Base-by-base conservation (phyloP, 2,329 filamentous ascomycete genomes). In the Zymoseptoria crescenta region DNA sequence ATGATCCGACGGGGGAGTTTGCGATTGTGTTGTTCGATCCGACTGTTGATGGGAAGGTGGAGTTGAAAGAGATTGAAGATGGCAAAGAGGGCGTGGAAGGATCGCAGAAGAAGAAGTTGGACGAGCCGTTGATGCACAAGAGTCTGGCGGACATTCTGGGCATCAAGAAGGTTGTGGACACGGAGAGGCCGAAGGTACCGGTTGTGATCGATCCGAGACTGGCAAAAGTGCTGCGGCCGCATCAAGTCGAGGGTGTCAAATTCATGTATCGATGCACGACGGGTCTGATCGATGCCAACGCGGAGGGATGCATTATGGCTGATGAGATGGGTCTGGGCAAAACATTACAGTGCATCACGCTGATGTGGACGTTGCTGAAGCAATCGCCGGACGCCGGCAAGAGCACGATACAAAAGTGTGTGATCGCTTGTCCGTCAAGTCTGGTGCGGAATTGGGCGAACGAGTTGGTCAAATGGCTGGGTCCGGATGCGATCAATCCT, bases 261-360 rank as follows among this genome's bases (percentile, higher is more conserved):
- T 99, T 99, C 74, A 86, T 99, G 80, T 99, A 97, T 75, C 84
- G 85, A 65, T 96, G 91, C 70, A 91, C 94, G 5, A 97, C 93
- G 1, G 94, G 94, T n/a, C 82, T 97, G 81, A 89, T 97, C 58
- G 94, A 97, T 68, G 83, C 88, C 45, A 93, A 93, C 68, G 94
- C 94, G 54, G 89, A 96, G 73, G 94, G 94, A 1, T 99, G 94
- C 75, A 99, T 99, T 72, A 99, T 99, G 94, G 94, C 94, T 56
- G 94, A 99, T 73, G 94, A 96, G 73, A 99, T 99, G 94, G 94
- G 94, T 67, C 78, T 99, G 29, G 94, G 94, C 58, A 99, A 99
- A 77, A 99, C 94, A 68, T 76, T 99, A 50, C 94, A 99, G 78
- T 99, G 94, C 74, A 99, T 99, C 69, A 84, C 94, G 0, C 81